Conservation (phyloP, 1,284 basidiomycete genomes). For the Trichosporon coremiiforme region DNA sequence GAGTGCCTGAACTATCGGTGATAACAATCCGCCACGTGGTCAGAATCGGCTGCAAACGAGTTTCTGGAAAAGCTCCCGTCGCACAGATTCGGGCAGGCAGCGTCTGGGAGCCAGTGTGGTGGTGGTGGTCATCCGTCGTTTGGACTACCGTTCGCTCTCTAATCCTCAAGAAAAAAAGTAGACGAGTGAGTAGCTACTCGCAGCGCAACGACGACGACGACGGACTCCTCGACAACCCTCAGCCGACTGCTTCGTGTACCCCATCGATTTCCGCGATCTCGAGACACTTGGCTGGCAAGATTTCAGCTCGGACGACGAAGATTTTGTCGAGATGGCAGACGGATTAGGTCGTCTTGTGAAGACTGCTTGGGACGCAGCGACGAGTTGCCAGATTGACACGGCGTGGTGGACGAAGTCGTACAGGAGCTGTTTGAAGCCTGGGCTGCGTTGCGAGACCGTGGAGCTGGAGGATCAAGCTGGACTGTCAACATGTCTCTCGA, state of each 20-base stretch:
- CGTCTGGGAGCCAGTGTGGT: neutral
- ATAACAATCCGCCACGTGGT: too few relatives aligned
- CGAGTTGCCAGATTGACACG: neutral
- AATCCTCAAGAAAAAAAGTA: constrained; percentile 31
- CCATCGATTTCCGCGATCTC: neutral
- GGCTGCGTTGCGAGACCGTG: neutral
- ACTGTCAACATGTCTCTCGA: neutral
- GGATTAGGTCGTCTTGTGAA: neutral
- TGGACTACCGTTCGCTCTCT: constrained; percentile 19
- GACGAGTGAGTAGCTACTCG: constrained; percentile 31
- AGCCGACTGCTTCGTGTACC: neutral
- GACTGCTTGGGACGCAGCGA: constrained; percentile 2
- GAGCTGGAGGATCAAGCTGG: neutral
- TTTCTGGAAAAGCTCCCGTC: neutral
- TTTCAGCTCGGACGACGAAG: neutral
- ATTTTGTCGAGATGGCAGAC: neutral
- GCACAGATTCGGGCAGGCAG: neutral
- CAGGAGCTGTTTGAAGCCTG: neutral
- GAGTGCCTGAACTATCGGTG: too few relatives aligned
- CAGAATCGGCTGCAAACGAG: too few relatives aligned
- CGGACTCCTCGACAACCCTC: constrained; percentile 13
- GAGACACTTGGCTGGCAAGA: neutral
- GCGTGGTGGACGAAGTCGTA: neutral
- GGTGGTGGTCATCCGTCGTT: constrained; percentile 19
- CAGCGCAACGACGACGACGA: constrained; percentile 12